Base-by-base conservation (phyloP, 441 rosid species). In the Gossypium lobatum region DNA sequence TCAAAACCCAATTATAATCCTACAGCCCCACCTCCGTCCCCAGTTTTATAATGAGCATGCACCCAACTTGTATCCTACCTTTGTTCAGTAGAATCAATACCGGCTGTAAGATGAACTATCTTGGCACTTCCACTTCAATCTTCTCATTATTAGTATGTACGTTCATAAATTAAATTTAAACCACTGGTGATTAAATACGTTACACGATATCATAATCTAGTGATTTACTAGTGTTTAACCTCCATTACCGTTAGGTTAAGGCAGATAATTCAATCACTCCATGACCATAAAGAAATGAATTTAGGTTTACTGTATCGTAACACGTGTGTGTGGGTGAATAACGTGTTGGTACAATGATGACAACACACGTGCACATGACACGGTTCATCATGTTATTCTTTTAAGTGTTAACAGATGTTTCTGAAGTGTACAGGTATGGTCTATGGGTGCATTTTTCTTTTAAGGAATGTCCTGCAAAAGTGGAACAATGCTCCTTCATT, bases 281-380 rank as follows among this genome's bases (percentile, higher is more conserved):
- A 23, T 6, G 60, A 21, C 25, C 57, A 53, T 53, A 53, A 53
- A 55, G 26, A 20, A 55, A 18, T 8, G 63, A 59, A 25, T 13
- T 59, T 59, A 5, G 37, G 7, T 61, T 61, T 61, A 28, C 39
- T 61, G 8, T 5, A 39, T 39, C 46, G 1, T 64, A 16, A 4
- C 60, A 54, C 60, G 5, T 55, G 66, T 14, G 66, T 62, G 65
- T 28, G 45, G 31, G 62, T 58, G 31, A 58, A 58, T 23, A 58
- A 21, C 21, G 65, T 55, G 65, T 61, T 37, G 75, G 48, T 71
- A 81, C 59, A 73, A 83, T 77, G 77, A 84, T 83, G 79, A 81
- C 77, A 78, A 42, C 83, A 80, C 90, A 86, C 86, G 88, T 83
- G 85, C 75, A 73, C 70, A 73, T 26, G 14, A 73, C 70, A 73